A percentile compares a stretch with the other conserved stretches of the same genome.
phyloP scores from a whole-genome alignment of 2,329 filamentous ascomycete species.

The Claviceps sorghi region DNA sequence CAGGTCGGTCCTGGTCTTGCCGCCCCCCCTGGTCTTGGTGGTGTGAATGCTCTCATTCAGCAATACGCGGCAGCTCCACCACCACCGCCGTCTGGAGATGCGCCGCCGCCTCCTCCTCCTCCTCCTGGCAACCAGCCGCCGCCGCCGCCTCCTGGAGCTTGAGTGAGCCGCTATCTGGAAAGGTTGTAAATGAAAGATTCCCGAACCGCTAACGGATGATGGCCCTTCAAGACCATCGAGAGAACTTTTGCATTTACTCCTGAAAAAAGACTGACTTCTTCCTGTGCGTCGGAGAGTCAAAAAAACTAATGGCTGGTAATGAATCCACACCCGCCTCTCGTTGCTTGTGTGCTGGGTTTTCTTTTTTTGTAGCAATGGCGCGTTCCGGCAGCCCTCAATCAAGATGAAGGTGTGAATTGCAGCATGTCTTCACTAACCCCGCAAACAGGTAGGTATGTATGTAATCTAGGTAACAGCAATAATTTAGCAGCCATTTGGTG shows the following conservation, averaged over 20 bases:
- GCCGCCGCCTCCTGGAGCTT: conserved; percentile 43
- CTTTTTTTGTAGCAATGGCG: background rate
- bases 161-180: background rate
- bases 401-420: background rate
- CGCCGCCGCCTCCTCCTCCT: conserved; percentile 42
- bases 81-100: conserved; percentile 40
- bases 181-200: background rate
- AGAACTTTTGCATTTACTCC: background rate
- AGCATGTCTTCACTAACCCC: background rate
- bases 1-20: conserved; percentile 32
- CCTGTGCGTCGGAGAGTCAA: background rate
- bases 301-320: background rate
- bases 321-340: background rate
- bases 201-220: background rate
- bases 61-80: conserved; percentile 47
- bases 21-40: conserved; percentile 40
- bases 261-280: background rate
- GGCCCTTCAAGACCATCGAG: background rate
- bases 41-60: conserved; percentile 51
- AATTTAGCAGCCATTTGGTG: background rate
- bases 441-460: background rate
- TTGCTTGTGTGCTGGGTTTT: background rate
- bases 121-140: conserved; percentile 49
- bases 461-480: background rate
- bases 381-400: background rate